Percentiles rank a stretch among this genome's conserved stretches.
phyloP scores from a whole-genome alignment of 2,329 filamentous ascomycete species.

The Celoporthe dispersa region DNA sequence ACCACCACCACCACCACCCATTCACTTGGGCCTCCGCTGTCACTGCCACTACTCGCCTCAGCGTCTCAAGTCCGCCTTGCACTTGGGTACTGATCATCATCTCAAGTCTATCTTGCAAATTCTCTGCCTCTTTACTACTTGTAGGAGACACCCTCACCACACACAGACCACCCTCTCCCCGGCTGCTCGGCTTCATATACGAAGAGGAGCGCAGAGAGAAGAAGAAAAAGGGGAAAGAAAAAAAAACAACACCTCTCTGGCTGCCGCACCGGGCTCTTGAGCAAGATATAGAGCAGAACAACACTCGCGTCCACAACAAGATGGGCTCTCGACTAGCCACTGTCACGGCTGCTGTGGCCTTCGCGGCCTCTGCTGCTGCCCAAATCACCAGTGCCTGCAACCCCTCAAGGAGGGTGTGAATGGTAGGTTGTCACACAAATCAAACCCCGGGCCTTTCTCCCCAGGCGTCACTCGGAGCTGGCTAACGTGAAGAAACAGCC shows the following conservation, averaged over 20 bases:
- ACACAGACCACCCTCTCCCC: too few species aligned
- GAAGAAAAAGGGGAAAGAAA: too few species aligned
- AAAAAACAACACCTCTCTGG: background rate
- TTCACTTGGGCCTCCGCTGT: background rate
- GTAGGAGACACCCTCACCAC: background rate
- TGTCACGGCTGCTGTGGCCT: slow-evolving; percentile 52
- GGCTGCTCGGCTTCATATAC: background rate
- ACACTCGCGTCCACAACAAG: slow-evolving; percentile 30
- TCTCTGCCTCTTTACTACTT: background rate
- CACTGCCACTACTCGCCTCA: background rate
- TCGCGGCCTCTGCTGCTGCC: slow-evolving; percentile 54
- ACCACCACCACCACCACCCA: background rate
- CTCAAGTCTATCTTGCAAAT: too few species aligned
- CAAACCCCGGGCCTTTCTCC: slow-evolving; percentile 38
- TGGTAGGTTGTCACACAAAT: slow-evolving; percentile 32
- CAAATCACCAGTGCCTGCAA: slow-evolving; percentile 63
- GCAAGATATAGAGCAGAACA: background rate
- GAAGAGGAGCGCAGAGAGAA: background rate
- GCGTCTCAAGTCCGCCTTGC: background rate
- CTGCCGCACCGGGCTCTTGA: background rate
- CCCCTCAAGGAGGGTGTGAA: slow-evolving; percentile 50
- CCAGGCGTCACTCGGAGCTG: background rate
- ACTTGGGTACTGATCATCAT: background rate
- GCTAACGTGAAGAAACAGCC: slow-evolving; percentile 39
- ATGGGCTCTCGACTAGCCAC: slow-evolving; percentile 54